Percentiles rank a stretch among this genome's conserved stretches.
These are phyloP conservation scores for Platismatia glauca DNA, from an alignment of 495 filamentous ascomycete species.

Conservation along the genomic window DNA sequence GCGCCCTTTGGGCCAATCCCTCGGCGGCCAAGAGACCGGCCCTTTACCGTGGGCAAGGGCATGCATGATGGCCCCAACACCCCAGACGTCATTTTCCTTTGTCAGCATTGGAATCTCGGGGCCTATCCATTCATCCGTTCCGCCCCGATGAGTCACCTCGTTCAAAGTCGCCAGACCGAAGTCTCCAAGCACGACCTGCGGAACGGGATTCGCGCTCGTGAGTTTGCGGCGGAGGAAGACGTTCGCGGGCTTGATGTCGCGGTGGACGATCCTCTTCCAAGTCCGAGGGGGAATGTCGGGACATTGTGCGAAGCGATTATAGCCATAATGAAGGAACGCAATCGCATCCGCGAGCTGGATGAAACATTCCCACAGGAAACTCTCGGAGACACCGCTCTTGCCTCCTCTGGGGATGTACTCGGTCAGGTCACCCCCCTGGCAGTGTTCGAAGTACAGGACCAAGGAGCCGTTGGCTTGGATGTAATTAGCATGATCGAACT, in stretches of 20 bases:
- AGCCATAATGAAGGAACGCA: constrained; percentile 24
- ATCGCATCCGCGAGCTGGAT: constrained; percentile 25
- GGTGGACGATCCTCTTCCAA: constrained; percentile 33
- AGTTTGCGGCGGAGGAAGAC: constrained; percentile 31
- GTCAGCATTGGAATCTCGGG: constrained; percentile 8
- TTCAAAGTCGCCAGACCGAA: constrained; percentile 26
- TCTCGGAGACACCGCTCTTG: constrained; percentile 16
- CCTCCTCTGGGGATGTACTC: not conserved
- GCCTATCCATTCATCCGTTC: not conserved
- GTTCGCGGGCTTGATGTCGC: constrained; percentile 42
- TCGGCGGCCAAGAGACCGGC: not conserved
- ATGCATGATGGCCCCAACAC: constrained; percentile 9
- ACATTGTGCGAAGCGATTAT: not conserved
- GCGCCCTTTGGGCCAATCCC: not conserved
- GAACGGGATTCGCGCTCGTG: constrained; percentile 15
- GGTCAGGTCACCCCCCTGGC: constrained; percentile 3
- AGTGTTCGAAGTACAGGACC: constrained; percentile 9
- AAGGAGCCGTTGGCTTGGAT: not conserved
- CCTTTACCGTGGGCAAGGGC: not conserved
- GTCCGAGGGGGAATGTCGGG: no score
- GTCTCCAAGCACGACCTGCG: constrained; percentile 28
- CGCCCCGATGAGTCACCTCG: not conserved
- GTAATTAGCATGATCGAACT: not conserved
- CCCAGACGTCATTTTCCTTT: constrained; percentile 9
- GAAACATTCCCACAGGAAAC: constrained; percentile 30